Conservation (phyloP, 495 filamentous ascomycete genomes). For the Sordaria brevicollis region DNA sequence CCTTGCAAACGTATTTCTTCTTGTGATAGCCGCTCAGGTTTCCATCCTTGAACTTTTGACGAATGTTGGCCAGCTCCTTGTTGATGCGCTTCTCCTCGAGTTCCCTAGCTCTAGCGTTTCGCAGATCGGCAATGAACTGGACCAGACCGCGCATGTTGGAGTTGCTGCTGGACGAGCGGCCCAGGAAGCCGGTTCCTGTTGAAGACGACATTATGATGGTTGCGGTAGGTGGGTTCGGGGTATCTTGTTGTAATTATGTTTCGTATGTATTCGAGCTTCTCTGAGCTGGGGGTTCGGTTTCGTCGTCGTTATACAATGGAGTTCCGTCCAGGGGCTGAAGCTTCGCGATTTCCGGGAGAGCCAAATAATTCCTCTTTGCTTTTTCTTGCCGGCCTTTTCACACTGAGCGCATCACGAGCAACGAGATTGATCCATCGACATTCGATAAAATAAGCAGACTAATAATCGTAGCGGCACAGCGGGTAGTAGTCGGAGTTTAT, state of each 20-base stretch:
- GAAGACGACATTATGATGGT: constrained; percentile 41
- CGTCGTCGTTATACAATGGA: neutral
- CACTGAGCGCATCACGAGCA: constrained; percentile 5
- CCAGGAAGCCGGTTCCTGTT: constrained; percentile 45
- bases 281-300: neutral
- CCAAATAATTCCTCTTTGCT: neutral
- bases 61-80: constrained; percentile 97
- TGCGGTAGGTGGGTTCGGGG: neutral
- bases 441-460: neutral
- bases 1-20: constrained; percentile 99
- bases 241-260: neutral
- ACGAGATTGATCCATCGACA: constrained; percentile 3
- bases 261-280: neutral
- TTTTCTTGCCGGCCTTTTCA: neutral
- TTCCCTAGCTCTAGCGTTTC: constrained; percentile 90
- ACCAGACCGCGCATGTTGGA: constrained; percentile 81
- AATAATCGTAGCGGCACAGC: neutral
- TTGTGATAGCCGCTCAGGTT: constrained; percentile 91
- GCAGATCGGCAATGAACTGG: constrained; percentile 95
- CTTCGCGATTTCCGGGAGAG: neutral
- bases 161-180: constrained; percentile 48
- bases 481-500: neutral
- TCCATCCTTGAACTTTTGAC: constrained; percentile 81
- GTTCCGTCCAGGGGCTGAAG: neutral
- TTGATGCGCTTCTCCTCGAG: constrained; percentile 99